Conservation (phyloP, 2,329 filamentous ascomycete species). For the Diaporthe sp. region DNA sequence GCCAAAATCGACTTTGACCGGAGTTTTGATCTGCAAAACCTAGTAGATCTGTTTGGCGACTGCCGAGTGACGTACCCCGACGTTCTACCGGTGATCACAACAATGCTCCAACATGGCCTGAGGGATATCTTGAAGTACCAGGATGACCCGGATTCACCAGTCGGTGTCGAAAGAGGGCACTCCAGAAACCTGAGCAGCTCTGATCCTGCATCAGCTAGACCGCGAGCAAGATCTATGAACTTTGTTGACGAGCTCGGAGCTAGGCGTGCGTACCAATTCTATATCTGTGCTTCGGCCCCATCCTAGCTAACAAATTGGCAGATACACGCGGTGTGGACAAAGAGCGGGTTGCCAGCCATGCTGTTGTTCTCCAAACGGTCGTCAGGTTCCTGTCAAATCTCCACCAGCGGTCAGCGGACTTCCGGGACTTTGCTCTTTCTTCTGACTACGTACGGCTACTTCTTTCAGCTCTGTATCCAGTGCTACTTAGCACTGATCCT, state of each 20-base stretch:
- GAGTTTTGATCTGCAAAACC: constrained; percentile 79
- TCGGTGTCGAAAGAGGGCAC: constrained; percentile 43
- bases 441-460: constrained; percentile 88
- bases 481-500: constrained; percentile 87
- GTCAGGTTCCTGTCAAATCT: constrained; percentile 84
- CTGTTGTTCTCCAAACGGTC: constrained; percentile 78
- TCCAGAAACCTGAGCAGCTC: constrained; percentile 43
- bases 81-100: constrained; percentile 81
- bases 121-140: constrained; percentile 76
- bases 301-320: constrained; percentile 44
- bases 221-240: constrained; percentile 75
- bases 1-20: constrained; percentile 79
- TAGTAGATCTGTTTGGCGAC: constrained; percentile 78
- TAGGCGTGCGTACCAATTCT: constrained; percentile 57
- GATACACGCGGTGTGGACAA: constrained; percentile 57
- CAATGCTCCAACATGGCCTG: constrained; percentile 89
- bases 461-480: constrained; percentile 84
- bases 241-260: constrained; percentile 70
- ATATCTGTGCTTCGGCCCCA: not conserved
- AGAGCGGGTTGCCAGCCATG: constrained; percentile 68
- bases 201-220: constrained; percentile 49
- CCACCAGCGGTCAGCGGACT: constrained; percentile 80
- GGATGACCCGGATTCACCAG: constrained; percentile 69
- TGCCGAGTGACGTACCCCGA: constrained; percentile 81
- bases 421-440: constrained; percentile 83